A percentile compares a stretch with the other conserved stretches of the same genome.
These are phyloP conservation scores for Chlorella sp. DNA, from an alignment of 139 green algal genomes.

Conservation along the genomic window DNA sequence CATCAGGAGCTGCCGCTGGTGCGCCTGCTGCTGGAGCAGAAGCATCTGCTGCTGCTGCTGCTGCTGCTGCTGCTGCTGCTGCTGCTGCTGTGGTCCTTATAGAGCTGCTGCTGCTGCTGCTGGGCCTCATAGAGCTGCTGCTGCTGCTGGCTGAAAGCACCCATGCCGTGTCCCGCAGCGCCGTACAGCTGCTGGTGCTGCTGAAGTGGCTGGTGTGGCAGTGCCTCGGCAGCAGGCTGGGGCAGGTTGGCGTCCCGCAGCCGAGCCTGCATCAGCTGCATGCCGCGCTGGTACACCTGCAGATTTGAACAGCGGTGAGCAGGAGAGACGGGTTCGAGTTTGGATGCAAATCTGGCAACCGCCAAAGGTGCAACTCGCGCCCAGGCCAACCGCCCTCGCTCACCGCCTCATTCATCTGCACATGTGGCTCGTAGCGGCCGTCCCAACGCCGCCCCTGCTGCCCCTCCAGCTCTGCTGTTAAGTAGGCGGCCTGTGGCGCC, in stretches of 20 bases:
- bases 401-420: neutral
- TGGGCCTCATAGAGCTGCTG: neutral
- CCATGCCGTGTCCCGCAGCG: neutral
- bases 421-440: neutral
- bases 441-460: neutral
- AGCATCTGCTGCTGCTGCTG: neutral
- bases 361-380: no score
- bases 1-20: neutral
- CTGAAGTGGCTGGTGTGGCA: neutral
- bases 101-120: neutral
- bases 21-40: neutral
- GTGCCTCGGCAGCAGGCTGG: neutral
- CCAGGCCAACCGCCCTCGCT: neutral
- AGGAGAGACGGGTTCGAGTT: no score
- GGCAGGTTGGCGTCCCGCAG: neutral
- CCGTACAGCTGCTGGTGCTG: neutral
- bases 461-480: neutral
- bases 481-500: neutral
- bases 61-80: neutral
- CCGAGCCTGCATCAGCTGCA: conserved; percentile 35
- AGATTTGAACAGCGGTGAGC: no score
- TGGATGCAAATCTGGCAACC: no score
- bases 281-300: conserved; percentile 15
- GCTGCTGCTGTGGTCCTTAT: neutral
- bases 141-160: neutral